Evolutionary conservation across 2,329 filamentous ascomycete species (phyloP).

Genomic region (Penicillium decumbens): DNA sequence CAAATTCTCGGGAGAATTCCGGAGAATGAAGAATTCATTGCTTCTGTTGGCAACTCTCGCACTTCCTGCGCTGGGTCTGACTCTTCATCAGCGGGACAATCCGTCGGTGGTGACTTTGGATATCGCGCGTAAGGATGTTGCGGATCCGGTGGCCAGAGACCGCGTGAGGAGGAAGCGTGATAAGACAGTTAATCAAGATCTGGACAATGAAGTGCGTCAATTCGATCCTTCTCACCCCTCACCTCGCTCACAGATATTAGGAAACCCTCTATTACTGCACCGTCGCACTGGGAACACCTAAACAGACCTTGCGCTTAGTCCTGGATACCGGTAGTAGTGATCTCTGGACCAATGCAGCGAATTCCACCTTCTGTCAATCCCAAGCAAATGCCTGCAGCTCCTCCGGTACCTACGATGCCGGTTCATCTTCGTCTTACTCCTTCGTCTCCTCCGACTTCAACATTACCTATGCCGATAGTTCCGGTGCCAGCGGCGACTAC

Average conservation of each 20-base stretch:
- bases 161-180: conserved; percentile 41
- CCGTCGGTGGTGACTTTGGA: conserved; percentile 49
- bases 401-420: conserved; percentile 52
- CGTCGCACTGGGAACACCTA: conserved; percentile 54
- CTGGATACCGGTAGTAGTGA: conserved; percentile 62
- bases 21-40: conserved; percentile 22
- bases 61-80: conserved; percentile 19
- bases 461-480: conserved; percentile 81
- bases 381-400: conserved; percentile 40
- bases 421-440: conserved; percentile 67
- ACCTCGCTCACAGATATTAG: conserved; percentile 18
- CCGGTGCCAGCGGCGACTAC: conserved; percentile 72
- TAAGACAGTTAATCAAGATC: conserved; percentile 43
- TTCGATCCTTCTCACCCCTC: not conserved
- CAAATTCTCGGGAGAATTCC: conserved; percentile 2
- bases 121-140: conserved; percentile 47
- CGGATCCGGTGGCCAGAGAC: conserved; percentile 47
- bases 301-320: conserved; percentile 52
- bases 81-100: conserved; percentile 31
- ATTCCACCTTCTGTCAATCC: conserved; percentile 47
- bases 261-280: conserved; percentile 58
- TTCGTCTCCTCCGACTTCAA: conserved; percentile 75
- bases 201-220: conserved; percentile 51
- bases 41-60: conserved; percentile 15
- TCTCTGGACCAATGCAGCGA: conserved; percentile 55